These are phyloP conservation scores for Selaginella tamariscina DNA, from an alignment of 75 land plant genomes.

Conservation along the genomic window DNA sequence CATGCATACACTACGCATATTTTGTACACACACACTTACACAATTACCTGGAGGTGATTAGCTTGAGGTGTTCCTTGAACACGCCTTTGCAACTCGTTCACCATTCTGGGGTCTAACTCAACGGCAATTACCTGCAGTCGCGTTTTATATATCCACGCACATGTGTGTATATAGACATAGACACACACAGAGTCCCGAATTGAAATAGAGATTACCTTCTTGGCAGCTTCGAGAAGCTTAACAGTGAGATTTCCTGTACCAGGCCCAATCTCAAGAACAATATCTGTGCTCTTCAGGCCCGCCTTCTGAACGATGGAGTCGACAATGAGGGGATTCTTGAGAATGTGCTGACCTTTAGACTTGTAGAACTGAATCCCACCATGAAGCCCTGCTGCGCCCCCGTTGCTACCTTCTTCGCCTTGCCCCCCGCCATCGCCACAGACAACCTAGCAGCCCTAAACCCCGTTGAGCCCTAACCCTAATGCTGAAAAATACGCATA, in stretches of 20 bases:
- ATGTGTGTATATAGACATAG: no score
- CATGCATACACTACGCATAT: no score
- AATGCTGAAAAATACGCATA: no score
- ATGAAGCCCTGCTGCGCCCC: constrained; percentile 18
- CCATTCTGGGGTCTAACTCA: constrained; percentile 89
- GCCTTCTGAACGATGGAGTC: constrained; percentile 65
- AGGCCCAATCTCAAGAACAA: constrained; percentile 77
- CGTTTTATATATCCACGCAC: no score
- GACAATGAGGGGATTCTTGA: constrained; percentile 64
- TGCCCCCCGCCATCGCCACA: constrained; percentile 67
- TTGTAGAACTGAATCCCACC: constrained; percentile 74
- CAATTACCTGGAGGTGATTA: constrained; percentile 55
- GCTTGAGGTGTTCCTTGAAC: constrained; percentile 67
- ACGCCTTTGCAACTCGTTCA: constrained; percentile 64
- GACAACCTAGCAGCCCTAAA: no score
- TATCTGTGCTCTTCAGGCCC: constrained; percentile 68
- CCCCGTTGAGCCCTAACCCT: no score
- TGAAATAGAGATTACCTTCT: no score
- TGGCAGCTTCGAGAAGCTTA: constrained; percentile 76
- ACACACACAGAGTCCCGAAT: no score
- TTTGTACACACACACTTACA: no score
- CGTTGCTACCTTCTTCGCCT: constrained; percentile 29
- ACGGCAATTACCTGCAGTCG: constrained; percentile 82
- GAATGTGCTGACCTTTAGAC: constrained; percentile 74
- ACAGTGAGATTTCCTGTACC: constrained; percentile 86